Evolutionary conservation across 2,329 filamentous ascomycete genomes (phyloP).

Genomic region (Zasmidium citrigriseum): DNA sequence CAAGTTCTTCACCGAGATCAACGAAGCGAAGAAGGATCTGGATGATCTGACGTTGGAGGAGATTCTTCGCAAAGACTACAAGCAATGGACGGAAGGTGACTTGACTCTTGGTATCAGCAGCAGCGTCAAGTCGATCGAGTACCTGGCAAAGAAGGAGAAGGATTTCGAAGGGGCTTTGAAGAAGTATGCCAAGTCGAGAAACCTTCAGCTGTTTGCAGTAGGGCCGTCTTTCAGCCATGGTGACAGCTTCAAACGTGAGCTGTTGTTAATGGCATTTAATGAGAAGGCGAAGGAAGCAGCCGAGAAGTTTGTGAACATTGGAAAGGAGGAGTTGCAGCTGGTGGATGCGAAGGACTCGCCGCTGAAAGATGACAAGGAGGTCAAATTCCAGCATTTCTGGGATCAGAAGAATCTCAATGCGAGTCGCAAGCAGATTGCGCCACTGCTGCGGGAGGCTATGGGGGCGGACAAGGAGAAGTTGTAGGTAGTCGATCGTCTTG

Average conservation of each 20-base stretch:
- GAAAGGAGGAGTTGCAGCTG: conserved; percentile 56
- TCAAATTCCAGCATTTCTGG: conserved; percentile 58
- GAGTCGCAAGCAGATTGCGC: conserved; percentile 65
- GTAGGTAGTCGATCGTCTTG: neutral
- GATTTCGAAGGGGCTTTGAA: conserved; percentile 54
- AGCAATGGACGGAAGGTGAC: conserved; percentile 66
- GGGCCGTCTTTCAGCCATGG: conserved; percentile 66
- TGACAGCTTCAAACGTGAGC: conserved; percentile 63
- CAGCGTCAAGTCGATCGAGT: conserved; percentile 63
- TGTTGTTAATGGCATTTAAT: conserved; percentile 63
- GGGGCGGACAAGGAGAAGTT: conserved; percentile 2
- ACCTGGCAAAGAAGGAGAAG: conserved; percentile 58
- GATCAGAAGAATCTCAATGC: conserved; percentile 60
- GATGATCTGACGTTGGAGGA: conserved; percentile 62
- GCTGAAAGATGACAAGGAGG: conserved; percentile 45
- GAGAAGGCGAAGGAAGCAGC: conserved; percentile 55
- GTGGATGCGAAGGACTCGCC: conserved; percentile 51
- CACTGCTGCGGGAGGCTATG: conserved; percentile 55
- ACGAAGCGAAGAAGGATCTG: conserved; percentile 68
- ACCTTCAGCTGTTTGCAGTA: conserved; percentile 64
- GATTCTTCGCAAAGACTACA: conserved; percentile 80
- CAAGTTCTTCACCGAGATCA: conserved; percentile 61
- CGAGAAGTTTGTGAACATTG: conserved; percentile 54
- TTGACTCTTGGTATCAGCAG: conserved; percentile 67
- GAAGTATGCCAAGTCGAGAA: conserved; percentile 57